Evolutionary conservation across 2,329 filamentous ascomycete species (phyloP).

Genomic region (Stachybotrys elegans): DNA sequence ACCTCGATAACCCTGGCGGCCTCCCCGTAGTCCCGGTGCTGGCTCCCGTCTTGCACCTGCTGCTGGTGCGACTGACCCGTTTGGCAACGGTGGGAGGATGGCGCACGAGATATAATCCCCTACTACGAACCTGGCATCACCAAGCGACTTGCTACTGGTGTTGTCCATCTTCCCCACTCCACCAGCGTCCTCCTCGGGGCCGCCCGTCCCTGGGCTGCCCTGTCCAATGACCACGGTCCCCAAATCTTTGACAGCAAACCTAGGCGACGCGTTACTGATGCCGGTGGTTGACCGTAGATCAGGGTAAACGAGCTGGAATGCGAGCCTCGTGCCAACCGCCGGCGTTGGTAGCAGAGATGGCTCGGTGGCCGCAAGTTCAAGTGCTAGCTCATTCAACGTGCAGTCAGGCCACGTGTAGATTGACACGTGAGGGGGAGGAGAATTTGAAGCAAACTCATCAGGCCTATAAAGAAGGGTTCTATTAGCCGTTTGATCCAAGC

Average conservation of each 20-base stretch:
- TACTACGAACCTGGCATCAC: constrained; percentile 75
- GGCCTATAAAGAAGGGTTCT: too few relatives aligned
- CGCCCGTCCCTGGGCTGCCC: constrained; percentile 40
- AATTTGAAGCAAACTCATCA: constrained; percentile 60
- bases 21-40: constrained; percentile 12
- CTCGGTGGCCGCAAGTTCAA: constrained; percentile 63
- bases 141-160: constrained; percentile 67
- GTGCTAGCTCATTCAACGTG: constrained; percentile 74
- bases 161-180: constrained; percentile 35
- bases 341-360: constrained; percentile 67
- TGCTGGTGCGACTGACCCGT: constrained; percentile 69
- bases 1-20: constrained; percentile 17
- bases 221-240: constrained; percentile 76
- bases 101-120: constrained; percentile 86
- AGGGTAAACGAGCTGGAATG: constrained; percentile 80
- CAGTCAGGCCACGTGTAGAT: constrained; percentile 85
- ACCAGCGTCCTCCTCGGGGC: constrained; percentile 32
- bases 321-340: constrained; percentile 76
- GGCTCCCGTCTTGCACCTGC: constrained; percentile 28
- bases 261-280: constrained; percentile 28
- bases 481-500: too few relatives aligned
- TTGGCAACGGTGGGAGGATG: constrained; percentile 67
- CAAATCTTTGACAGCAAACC: constrained; percentile 74
- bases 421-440: constrained; percentile 62
- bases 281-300: constrained; percentile 49